Evolutionary conservation across 2,329 filamentous ascomycete genomes (phyloP).

Genomic region (Magnaporthales sp.): DNA sequence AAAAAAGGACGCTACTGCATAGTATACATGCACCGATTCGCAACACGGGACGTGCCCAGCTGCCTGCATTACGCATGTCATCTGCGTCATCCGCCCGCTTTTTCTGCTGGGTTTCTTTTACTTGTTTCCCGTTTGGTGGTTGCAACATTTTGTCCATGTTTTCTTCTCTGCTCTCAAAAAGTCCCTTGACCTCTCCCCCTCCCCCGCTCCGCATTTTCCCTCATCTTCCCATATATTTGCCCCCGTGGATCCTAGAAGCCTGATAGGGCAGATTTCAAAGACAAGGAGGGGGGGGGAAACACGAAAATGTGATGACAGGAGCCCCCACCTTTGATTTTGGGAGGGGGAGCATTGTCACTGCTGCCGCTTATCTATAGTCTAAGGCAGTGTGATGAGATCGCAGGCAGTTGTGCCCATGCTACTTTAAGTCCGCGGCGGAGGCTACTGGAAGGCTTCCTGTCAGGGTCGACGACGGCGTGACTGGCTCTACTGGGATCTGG

Average conservation of each 20-base stretch:
- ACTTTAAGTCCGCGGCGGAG: neutral
- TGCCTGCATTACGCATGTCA: constrained; percentile 4
- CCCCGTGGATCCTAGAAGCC: neutral
- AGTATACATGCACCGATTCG: neutral
- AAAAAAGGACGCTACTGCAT: constrained; percentile 4
- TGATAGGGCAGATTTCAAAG: neutral
- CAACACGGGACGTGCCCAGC: constrained; percentile 6
- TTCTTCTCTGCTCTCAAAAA: neutral
- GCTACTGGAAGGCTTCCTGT: neutral
- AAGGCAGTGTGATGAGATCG: constrained; percentile 1
- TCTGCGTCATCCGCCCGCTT: constrained; percentile 4
- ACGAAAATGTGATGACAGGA: too few relatives aligned
- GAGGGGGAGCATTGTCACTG: neutral
- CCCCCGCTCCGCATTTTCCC: neutral
- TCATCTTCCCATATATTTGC: too few relatives aligned
- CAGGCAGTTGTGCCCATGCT: neutral
- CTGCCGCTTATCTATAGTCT: neutral
- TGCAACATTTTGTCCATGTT: neutral
- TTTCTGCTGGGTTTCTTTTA: neutral
- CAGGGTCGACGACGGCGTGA: neutral
- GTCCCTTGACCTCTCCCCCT: neutral
- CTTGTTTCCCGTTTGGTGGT: neutral
- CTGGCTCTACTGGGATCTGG: neutral
- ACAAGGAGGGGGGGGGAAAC: neutral
- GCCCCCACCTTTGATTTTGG: too few relatives aligned